Evolutionary conservation across 768 basidiomycete species (phyloP).

Genomic region (Trametes coccinea): DNA sequence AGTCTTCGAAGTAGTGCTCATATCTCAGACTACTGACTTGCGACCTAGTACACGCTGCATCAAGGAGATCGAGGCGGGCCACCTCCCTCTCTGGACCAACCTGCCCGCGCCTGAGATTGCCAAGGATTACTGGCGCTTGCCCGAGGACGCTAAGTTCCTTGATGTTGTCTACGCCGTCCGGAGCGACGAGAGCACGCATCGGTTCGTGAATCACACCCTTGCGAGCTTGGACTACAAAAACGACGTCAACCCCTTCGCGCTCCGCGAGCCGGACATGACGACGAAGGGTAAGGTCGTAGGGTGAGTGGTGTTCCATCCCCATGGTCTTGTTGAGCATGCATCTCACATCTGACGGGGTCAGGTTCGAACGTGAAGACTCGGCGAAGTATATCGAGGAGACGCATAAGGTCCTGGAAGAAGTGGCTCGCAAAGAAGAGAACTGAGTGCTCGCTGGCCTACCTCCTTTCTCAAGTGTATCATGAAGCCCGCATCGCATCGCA

Average conservation of each 20-base stretch:
- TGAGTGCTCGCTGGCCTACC: not conserved
- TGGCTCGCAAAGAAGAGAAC: not conserved
- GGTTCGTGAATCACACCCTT: conserved; percentile 95
- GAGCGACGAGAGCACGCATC: conserved; percentile 90
- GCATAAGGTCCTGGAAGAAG: conserved; percentile 49
- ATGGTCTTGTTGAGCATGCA: no score
- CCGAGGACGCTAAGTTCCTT: conserved; percentile 68
- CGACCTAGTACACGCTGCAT: conserved; percentile 72
- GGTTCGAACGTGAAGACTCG: conserved; percentile 69
- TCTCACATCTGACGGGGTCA: conserved; percentile 26
- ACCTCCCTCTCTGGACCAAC: conserved; percentile 77
- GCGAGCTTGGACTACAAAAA: conserved; percentile 76
- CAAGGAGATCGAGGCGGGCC: conserved; percentile 77
- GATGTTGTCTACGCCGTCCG: conserved; percentile 92
- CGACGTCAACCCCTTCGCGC: conserved; percentile 89
- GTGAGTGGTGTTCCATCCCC: conserved; percentile 36
- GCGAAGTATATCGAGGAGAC: conserved; percentile 65
- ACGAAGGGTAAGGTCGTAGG: conserved; percentile 75
- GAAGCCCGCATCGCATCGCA: no score
- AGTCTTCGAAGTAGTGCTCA: conserved; percentile 28
- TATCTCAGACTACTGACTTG: conserved; percentile 2
- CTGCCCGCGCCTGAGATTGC: conserved; percentile 83
- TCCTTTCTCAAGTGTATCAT: no score
- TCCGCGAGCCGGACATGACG: conserved; percentile 86
- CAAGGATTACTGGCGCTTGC: conserved; percentile 92